Evolutionary conservation across 2,329 filamentous ascomycete genomes (phyloP), one percentile per base, ranked within the genome.

Genomic region (Microcyclospora tardicrescens): DNA sequence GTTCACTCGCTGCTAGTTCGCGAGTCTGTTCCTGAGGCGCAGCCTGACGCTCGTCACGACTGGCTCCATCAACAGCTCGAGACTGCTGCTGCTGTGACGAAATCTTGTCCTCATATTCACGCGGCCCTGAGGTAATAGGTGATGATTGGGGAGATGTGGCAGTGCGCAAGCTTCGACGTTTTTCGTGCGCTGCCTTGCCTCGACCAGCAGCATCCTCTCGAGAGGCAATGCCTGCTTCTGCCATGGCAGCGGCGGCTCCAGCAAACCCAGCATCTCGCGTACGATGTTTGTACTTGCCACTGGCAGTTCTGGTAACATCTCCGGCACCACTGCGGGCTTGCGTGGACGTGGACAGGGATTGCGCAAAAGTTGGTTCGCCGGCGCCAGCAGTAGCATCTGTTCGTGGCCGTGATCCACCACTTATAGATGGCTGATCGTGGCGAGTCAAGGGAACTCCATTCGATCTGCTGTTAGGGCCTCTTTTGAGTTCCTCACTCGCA

Each of bases 11-110:
- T 3, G 60, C 35, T 46, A 61, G 46, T 56, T 57, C 49, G 38
- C 56, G 41, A 52, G 60, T 45, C 41, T 63, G 48, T 56, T 61
- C 41, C 36, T 59, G 39, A 29, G 56, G 52, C 36, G 63, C 49
- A 41, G 50, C 48, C 46, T 54, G 40, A 49, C 33, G 31, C 14
- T 28, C 30, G 5, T 13, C 30, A 32, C 30, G 30, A 32, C 15
- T 15, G 15, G 5, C 10, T 13, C 15, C 19, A 24, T 13, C 30
- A 15, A 15, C 30, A 32, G 10, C 5, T 5, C 30, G 5, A 35
- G 13, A 3, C 35, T 37, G 37, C n/a, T 40, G 41, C 10, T 39
- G 33, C 12, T 35, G 38, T 29, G 19, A 46, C 35, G 57, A 33
- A 33, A 48, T 47, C 45, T 52, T 50, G 44, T 59, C 65, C 28